Evolutionary conservation across 306 rosid species (phyloP).

Genomic region (Ceratonia siliqua): DNA sequence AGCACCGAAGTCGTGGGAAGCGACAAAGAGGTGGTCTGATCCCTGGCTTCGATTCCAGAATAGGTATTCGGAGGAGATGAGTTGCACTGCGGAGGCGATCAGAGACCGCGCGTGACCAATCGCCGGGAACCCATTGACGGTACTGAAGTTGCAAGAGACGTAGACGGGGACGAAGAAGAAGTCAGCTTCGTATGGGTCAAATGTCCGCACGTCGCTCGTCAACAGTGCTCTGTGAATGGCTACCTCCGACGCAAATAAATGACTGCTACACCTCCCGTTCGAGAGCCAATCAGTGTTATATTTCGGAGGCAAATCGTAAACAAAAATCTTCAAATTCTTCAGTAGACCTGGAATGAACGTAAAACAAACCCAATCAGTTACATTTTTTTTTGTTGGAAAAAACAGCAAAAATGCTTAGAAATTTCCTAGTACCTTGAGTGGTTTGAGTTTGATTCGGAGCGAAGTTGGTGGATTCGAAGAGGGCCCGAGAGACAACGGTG

Average conservation of each 20-base stretch:
- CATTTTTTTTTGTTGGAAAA: not conserved
- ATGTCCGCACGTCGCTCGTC: constrained; percentile 60
- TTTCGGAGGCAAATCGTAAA: constrained; percentile 75
- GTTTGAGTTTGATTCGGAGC: constrained; percentile 1
- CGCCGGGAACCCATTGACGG: constrained; percentile 88
- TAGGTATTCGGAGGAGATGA: constrained; percentile 48
- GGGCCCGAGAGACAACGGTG: constrained; percentile 45
- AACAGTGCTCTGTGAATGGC: constrained; percentile 79
- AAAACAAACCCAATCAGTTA: not conserved
- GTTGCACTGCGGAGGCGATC: constrained; percentile 58
- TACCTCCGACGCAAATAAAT: constrained; percentile 89
- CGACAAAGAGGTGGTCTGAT: constrained; percentile 87
- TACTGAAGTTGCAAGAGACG: constrained; percentile 95
- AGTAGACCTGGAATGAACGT: constrained; percentile 24
- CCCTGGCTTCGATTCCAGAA: constrained; percentile 86
- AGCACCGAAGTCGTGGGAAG: constrained; percentile 88
- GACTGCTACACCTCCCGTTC: constrained; percentile 62
- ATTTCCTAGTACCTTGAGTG: constrained; percentile 37
- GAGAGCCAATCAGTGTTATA: constrained; percentile 77
- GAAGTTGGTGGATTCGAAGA: constrained; percentile 45
- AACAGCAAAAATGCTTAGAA: not conserved
- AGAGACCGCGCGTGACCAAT: constrained; percentile 89
- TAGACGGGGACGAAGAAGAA: constrained; percentile 96
- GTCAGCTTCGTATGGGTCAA: constrained; percentile 85
- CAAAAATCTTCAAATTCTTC: constrained; percentile 59